Conservation (phyloP, 2,329 filamentous ascomycete species). For the Phyllachora maydis region DNA sequence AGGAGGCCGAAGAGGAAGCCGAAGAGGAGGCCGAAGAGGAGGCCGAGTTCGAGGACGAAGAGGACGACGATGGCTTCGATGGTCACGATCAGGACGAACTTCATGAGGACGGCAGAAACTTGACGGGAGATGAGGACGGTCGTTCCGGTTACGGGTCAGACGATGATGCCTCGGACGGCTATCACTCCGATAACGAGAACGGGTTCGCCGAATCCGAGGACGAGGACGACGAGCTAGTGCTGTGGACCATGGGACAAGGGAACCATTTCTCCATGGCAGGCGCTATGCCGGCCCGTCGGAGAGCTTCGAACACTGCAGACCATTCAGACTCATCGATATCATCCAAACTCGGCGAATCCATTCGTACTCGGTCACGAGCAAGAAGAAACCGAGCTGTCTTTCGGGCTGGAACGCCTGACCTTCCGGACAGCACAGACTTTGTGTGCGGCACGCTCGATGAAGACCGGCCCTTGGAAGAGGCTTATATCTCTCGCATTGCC, state of each 20-base stretch:
- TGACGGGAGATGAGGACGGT: conserved; percentile 30
- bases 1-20: conserved; percentile 83
- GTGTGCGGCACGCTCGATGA: conserved; percentile 97
- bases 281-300: conserved; percentile 15
- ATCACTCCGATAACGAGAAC: conserved; percentile 53
- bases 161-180: conserved; percentile 39
- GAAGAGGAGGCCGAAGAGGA: conserved; percentile 31
- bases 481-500: conserved; percentile 71
- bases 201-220: conserved; percentile 51
- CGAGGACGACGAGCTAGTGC: conserved; percentile 45
- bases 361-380: too few relatives aligned
- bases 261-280: conserved; percentile 15
- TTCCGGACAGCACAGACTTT: conserved; percentile 95
- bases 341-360: conserved; percentile 16
- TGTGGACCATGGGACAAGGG: conserved; percentile 30
- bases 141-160: conserved; percentile 28
- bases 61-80: conserved; percentile 28
- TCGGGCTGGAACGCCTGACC: conserved; percentile 52
- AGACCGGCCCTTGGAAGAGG: conserved; percentile 82
- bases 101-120: conserved; percentile 24
- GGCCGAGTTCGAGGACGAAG: conserved; percentile 22
- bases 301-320: conserved; percentile 15
- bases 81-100: conserved; percentile 28
- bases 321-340: conserved; percentile 41
- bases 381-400: too few relatives aligned